These are phyloP conservation scores for Calonectria pseudoreteaudii DNA, from an alignment of 2,329 filamentous ascomycete genomes.

Conservation along the genomic window DNA sequence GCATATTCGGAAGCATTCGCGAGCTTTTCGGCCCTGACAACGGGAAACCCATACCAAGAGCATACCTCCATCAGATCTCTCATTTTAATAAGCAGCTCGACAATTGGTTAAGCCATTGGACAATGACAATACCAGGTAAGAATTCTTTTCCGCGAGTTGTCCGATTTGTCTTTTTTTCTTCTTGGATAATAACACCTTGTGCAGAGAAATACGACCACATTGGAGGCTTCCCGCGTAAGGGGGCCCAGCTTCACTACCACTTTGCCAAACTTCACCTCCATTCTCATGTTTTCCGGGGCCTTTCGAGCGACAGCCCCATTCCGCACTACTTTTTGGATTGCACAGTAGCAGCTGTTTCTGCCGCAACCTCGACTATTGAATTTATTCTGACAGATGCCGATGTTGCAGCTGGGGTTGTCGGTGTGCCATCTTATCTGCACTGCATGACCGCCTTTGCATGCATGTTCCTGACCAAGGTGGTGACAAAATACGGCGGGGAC, in stretches of 20 bases:
- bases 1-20: slow-evolving; percentile 67
- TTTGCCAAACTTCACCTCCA: slow-evolving; percentile 54
- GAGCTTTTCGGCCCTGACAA: slow-evolving; percentile 68
- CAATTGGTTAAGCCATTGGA: slow-evolving; percentile 53
- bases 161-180: neutral
- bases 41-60: slow-evolving; percentile 61
- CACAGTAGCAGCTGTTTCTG: slow-evolving; percentile 42
- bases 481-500: slow-evolving; percentile 52
- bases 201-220: slow-evolving; percentile 49
- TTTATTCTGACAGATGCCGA: slow-evolving; percentile 54
- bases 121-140: slow-evolving; percentile 44
- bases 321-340: slow-evolving; percentile 44
- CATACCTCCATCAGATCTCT: slow-evolving; percentile 61
- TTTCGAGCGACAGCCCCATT: slow-evolving; percentile 43
- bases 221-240: slow-evolving; percentile 51
- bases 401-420: slow-evolving; percentile 50
- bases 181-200: neutral
- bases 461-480: slow-evolving; percentile 60
- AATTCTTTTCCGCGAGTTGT: neutral
- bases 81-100: slow-evolving; percentile 50
- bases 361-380: slow-evolving; percentile 55
- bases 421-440: slow-evolving; percentile 61
- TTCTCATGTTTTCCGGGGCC: slow-evolving; percentile 52
- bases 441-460: slow-evolving; percentile 64
- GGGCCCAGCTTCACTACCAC: slow-evolving; percentile 51